phyloP scores from a whole-genome alignment of 257 asterid species.

The Nicotiana sylvestris region DNA sequence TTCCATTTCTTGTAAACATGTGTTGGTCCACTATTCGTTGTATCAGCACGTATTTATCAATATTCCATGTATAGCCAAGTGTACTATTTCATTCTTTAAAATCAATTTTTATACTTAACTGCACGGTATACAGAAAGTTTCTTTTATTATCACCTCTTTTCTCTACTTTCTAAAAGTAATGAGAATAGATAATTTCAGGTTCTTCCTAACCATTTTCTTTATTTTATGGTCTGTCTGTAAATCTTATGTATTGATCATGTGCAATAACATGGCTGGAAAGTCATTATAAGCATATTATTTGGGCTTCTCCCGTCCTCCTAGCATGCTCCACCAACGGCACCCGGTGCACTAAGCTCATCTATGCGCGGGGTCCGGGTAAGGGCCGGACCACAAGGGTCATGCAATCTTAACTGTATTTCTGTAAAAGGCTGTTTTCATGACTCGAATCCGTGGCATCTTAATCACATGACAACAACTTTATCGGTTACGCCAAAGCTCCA shows the following conservation, averaged over 20 bases:
- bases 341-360: too few relatives aligned
- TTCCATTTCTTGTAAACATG: background rate
- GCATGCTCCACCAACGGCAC: background rate
- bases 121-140: background rate
- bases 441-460: too few relatives aligned
- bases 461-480: too few relatives aligned
- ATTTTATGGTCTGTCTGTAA: too few relatives aligned
- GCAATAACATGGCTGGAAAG: background rate
- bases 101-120: background rate
- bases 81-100: background rate
- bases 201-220: background rate
- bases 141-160: background rate
- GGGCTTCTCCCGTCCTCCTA: background rate
- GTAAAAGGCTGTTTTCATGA: too few relatives aligned
- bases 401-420: too few relatives aligned
- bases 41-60: background rate
- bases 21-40: background rate
- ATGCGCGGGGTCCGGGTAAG: too few relatives aligned
- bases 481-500: background rate
- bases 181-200: too few relatives aligned
- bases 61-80: background rate
- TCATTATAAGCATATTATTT: background rate
- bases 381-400: too few relatives aligned
- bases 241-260: too few relatives aligned
- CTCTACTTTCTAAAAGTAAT: background rate